These are phyloP conservation scores for Chenopodium album DNA, from an alignment of 148 eudicot species.

Conservation along the genomic window DNA sequence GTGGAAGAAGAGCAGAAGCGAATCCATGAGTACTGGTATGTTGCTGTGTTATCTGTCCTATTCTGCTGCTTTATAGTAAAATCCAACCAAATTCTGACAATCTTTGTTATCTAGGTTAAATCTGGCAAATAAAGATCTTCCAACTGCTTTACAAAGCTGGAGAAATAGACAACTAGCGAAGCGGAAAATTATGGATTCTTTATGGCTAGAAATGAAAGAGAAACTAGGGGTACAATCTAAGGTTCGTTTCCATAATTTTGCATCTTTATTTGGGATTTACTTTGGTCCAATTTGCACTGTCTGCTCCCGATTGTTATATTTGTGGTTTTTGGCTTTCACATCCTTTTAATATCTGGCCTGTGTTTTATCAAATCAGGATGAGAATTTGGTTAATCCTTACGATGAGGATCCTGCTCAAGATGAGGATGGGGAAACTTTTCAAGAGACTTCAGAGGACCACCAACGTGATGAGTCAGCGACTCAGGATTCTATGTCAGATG, in stretches of 20 bases:
- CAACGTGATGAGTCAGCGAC: constrained; percentile 27
- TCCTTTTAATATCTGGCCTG: background rate
- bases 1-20: constrained; percentile 84
- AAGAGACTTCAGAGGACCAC: constrained; percentile 18
- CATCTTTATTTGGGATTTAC: background rate
- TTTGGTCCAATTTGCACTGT: background rate
- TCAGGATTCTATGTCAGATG: constrained; percentile 26
- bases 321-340: background rate
- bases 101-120: constrained; percentile 49
- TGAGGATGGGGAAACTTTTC: constrained; percentile 21
- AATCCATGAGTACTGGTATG: constrained; percentile 79
- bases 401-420: constrained; percentile 37
- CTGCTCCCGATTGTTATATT: background rate
- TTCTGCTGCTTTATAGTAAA: background rate
- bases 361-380: constrained; percentile 23
- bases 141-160: constrained; percentile 54
- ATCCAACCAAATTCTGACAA: constrained; percentile 13
- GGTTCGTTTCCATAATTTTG: constrained; percentile 37
- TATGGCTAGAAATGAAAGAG: constrained; percentile 65
- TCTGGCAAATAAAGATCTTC: constrained; percentile 67
- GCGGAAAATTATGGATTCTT: constrained; percentile 31
- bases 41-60: constrained; percentile 3
- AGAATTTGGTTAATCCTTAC: constrained; percentile 19
- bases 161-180: constrained; percentile 41
- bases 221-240: constrained; percentile 37